Percentiles rank a stretch among this genome's conserved stretches.
Evolutionary conservation across 1,139 yeast genomes (phyloP).

Genomic region (Taphrina populina): DNA sequence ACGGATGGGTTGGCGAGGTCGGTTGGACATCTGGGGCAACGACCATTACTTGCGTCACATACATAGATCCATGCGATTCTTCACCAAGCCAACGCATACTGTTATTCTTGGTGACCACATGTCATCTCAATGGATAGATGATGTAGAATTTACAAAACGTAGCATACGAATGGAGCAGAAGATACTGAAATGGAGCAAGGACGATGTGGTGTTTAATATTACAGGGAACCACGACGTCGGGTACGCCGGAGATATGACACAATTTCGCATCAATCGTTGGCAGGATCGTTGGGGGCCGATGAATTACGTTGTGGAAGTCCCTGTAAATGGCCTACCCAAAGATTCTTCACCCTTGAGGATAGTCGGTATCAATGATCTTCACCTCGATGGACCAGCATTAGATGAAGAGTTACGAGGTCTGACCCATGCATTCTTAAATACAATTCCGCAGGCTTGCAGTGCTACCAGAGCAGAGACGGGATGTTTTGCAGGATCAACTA

Average conservation of each 20-base stretch:
- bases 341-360: constrained; percentile 59
- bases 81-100: constrained; percentile 65
- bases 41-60: constrained; percentile 33
- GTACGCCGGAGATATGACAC: constrained; percentile 89
- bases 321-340: background rate
- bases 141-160: constrained; percentile 77
- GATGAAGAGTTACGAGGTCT: constrained; percentile 46
- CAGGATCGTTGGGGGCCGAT: constrained; percentile 73
- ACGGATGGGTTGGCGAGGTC: constrained; percentile 29
- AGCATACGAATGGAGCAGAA: constrained; percentile 64
- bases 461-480: background rate
- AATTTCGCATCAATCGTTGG: constrained; percentile 84
- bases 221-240: constrained; percentile 97
- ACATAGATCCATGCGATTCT: constrained; percentile 22
- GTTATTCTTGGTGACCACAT: constrained; percentile 84
- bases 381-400: constrained; percentile 86
- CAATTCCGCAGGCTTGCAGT: constrained; percentile 1
- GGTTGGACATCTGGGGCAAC: constrained; percentile 34
- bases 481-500: constrained; percentile 53
- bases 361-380: constrained; percentile 77
- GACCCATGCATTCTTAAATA: constrained; percentile 27
- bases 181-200: constrained; percentile 54
- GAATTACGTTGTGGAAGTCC: constrained; percentile 46
- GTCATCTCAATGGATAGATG: constrained; percentile 94
- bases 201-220: constrained; percentile 44